Percentiles rank a stretch among this genome's conserved stretches.
Conservation (phyloP, 352 stramenopile species). For the Globisporangium orthogonon region DNA sequence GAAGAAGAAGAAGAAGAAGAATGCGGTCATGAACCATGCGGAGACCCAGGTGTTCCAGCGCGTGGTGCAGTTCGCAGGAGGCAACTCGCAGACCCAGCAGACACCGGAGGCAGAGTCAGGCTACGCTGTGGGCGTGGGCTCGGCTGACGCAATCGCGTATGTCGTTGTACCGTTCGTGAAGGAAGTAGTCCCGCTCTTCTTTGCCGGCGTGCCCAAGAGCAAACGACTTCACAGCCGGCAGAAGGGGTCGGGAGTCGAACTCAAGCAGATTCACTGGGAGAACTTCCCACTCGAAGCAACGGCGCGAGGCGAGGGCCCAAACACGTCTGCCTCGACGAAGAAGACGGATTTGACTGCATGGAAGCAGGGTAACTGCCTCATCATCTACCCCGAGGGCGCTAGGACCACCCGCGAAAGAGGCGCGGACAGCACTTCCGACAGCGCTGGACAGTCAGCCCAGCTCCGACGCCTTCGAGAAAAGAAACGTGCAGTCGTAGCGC, state of each 20-base stretch:
- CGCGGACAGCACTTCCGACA: neutral
- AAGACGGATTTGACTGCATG: conserved; percentile 18
- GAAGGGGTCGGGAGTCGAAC: neutral
- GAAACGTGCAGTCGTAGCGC: conserved; percentile 10
- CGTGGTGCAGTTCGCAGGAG: conserved; percentile 13
- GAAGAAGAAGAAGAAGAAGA: conserved; percentile 17
- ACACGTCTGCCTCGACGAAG: too few species aligned
- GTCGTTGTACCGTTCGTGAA: conserved; percentile 11
- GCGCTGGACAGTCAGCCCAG: neutral
- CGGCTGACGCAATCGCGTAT: conserved; percentile 6
- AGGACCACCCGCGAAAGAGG: too few species aligned
- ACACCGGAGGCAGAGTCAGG: neutral
- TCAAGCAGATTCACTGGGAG: conserved; percentile 11
- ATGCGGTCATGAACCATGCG: conserved; percentile 31
- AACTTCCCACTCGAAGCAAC: conserved; percentile 7
- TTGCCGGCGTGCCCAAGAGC: neutral
- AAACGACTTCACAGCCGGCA: neutral
- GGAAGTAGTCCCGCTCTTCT: conserved; percentile 8
- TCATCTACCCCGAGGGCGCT: conserved; percentile 21
- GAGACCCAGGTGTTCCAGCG: conserved; percentile 31
- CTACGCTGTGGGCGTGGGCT: neutral
- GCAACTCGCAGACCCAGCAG: conserved; percentile 2
- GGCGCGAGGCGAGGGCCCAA: too few species aligned
- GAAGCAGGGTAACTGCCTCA: conserved; percentile 21
- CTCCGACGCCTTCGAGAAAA: conserved; percentile 2